Evolutionary conservation across 768 basidiomycete genomes (phyloP).

Genomic region (Austroboletus festivus): DNA sequence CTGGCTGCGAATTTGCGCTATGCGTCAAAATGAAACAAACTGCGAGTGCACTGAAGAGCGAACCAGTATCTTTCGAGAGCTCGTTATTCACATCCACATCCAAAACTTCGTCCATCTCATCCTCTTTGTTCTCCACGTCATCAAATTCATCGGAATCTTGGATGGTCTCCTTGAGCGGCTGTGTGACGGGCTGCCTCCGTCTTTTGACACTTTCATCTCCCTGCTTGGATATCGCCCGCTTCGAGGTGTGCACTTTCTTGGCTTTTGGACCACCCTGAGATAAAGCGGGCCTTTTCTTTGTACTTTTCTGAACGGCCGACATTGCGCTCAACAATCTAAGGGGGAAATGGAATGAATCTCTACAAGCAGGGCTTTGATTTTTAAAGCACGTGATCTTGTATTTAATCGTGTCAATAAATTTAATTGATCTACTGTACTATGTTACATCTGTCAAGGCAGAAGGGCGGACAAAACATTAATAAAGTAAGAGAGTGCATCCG

Average conservation of each 20-base stretch:
- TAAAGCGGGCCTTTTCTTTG: constrained; percentile 50
- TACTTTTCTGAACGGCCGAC: constrained; percentile 39
- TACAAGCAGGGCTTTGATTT: constrained; percentile 4
- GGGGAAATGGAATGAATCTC: not conserved
- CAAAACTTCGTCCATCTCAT: constrained; percentile 19
- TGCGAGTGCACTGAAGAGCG: constrained; percentile 13
- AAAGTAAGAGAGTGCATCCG: not conserved
- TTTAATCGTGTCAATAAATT: no score
- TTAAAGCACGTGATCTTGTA: constrained; percentile 17
- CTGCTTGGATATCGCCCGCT: constrained; percentile 19
- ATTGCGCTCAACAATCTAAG: constrained; percentile 24
- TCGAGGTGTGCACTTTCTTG: constrained; percentile 53
- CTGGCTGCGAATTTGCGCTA: constrained; percentile 43
- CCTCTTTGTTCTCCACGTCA: constrained; percentile 32
- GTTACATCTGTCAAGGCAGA: not conserved
- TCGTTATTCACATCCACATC: constrained; percentile 24
- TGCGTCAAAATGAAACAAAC: constrained; percentile 5
- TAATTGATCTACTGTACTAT: no score
- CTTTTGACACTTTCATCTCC: constrained; percentile 43
- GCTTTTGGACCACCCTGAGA: constrained; percentile 45
- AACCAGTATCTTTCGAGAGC: constrained; percentile 56
- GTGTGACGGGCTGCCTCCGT: constrained; percentile 62
- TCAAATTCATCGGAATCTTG: constrained; percentile 38
- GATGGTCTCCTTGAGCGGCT: constrained; percentile 28
- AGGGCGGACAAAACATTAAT: not conserved